Percentiles rank a stretch among this genome's conserved stretches.
Conservation (phyloP, 331 rosid genomes). For the Quercus tomentella region DNA sequence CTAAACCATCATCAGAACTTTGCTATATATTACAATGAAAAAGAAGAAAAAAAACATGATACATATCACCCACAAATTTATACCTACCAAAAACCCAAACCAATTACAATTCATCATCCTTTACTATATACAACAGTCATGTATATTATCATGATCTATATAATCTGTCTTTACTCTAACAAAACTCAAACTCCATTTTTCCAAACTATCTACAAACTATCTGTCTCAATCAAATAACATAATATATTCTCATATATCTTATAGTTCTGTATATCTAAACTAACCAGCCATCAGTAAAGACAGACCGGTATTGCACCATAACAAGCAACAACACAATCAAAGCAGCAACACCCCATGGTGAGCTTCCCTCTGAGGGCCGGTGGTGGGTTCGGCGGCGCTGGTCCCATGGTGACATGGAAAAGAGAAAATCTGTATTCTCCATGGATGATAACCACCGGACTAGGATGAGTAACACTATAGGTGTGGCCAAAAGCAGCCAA, state of each 20-base stretch:
- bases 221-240: neutral
- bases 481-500: slow-evolving; percentile 55
- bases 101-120: neutral
- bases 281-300: slow-evolving; percentile 73
- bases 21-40: neutral
- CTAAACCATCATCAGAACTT: neutral
- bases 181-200: neutral
- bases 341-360: slow-evolving; percentile 98
- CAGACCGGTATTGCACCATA: slow-evolving; percentile 60
- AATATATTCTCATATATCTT: neutral
- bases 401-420: slow-evolving; percentile 41
- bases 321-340: slow-evolving; percentile 63
- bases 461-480: slow-evolving; percentile 51
- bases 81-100: neutral
- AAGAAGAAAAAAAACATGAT: neutral
- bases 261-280: neutral
- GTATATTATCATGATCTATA: neutral
- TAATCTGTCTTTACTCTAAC: neutral
- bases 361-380: slow-evolving; percentile 64
- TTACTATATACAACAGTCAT: neutral
- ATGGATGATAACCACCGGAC: slow-evolving; percentile 65
- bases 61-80: neutral
- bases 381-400: slow-evolving; percentile 42
- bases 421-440: slow-evolving; percentile 50
- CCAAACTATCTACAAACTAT: neutral